These are phyloP conservation scores for Russula sp. DNA, from an alignment of 768 basidiomycete genomes.

Conservation along the genomic window DNA sequence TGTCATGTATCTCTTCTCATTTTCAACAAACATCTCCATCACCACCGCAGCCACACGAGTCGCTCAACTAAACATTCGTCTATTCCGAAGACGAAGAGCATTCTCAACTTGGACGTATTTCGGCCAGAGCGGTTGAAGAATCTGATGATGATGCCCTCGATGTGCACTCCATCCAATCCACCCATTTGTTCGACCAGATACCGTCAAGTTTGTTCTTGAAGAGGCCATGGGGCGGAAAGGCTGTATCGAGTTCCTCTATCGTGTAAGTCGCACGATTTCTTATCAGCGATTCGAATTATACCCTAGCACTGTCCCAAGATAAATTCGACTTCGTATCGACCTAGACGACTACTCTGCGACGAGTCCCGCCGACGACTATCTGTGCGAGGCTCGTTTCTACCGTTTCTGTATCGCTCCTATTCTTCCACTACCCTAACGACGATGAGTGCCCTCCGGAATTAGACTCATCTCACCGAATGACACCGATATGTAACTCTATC, in stretches of 20 bases:
- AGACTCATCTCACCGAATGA: slow-evolving; percentile 14
- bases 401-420: slow-evolving; percentile 17
- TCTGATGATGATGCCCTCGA: slow-evolving; percentile 10
- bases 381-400: slow-evolving; percentile 13
- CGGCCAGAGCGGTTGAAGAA: slow-evolving; percentile 18
- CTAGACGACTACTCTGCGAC: slow-evolving; percentile 17
- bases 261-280: slow-evolving; percentile 10
- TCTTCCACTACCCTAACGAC: slow-evolving; percentile 8
- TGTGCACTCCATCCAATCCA: slow-evolving; percentile 9
- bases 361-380: too few species aligned
- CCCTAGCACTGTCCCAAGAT: slow-evolving; percentile 18
- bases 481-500: slow-evolving; percentile 15
- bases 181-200: slow-evolving; percentile 12
- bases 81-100: slow-evolving; percentile 8
- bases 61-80: background rate
- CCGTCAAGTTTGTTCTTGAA: slow-evolving; percentile 16
- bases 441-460: slow-evolving; percentile 9
- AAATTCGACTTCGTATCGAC: slow-evolving; percentile 9
- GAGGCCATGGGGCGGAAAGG: slow-evolving; percentile 13
- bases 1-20: slow-evolving; percentile 7
- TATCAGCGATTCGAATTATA: background rate
- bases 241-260: slow-evolving; percentile 22
- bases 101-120: slow-evolving; percentile 4
- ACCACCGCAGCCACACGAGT: background rate
- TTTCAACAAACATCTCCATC: slow-evolving; percentile 1